phyloP scores from a whole-genome alignment of 805 yeast species.

The Spencermartinsiella europaea region DNA sequence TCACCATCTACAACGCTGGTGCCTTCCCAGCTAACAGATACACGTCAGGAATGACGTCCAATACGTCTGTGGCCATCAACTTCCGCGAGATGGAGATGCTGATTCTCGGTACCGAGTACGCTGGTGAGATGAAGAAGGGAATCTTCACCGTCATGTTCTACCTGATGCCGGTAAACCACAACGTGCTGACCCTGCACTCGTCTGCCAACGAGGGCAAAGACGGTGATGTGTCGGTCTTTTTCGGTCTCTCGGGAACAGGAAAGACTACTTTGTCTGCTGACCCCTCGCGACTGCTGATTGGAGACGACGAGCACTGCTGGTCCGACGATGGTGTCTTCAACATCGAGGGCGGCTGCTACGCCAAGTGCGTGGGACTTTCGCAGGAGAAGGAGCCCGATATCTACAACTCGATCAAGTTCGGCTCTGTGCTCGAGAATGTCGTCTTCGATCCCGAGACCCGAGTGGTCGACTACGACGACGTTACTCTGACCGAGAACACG shows the following conservation, averaged over 20 bases:
- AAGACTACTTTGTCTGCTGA: slow-evolving; percentile 97
- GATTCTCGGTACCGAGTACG: slow-evolving; percentile 96
- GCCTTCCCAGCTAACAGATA: slow-evolving; percentile 96
- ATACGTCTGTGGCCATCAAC: slow-evolving; percentile 93
- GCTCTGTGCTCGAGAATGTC: slow-evolving; percentile 91
- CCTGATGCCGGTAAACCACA: slow-evolving; percentile 91
- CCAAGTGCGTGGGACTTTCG: slow-evolving; percentile 86
- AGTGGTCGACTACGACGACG: slow-evolving; percentile 78
- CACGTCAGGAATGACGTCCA: slow-evolving; percentile 96
- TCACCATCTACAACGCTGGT: slow-evolving; percentile 97
- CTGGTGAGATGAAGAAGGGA: slow-evolving; percentile 99
- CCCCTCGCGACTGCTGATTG: slow-evolving; percentile 87
- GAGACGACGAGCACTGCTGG: slow-evolving; percentile 99
- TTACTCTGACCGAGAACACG: slow-evolving; percentile 89
- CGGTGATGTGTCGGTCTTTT: slow-evolving; percentile 90
- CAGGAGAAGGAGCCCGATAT: slow-evolving; percentile 97
- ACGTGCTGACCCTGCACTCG: slow-evolving; percentile 90
- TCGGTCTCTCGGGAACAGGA: slow-evolving; percentile 97
- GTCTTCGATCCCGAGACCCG: slow-evolving; percentile 75
- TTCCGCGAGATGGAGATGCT: slow-evolving; percentile 99
- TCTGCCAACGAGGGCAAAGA: slow-evolving; percentile 88
- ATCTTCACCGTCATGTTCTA: slow-evolving; percentile 98
- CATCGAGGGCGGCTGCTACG: slow-evolving; percentile 99
- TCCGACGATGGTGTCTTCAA: slow-evolving; percentile 97
- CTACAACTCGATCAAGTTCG: slow-evolving; percentile 89